Evolutionary conservation across 139 green algal genomes (phyloP).

Genomic region (Zygnema cylindricum): DNA sequence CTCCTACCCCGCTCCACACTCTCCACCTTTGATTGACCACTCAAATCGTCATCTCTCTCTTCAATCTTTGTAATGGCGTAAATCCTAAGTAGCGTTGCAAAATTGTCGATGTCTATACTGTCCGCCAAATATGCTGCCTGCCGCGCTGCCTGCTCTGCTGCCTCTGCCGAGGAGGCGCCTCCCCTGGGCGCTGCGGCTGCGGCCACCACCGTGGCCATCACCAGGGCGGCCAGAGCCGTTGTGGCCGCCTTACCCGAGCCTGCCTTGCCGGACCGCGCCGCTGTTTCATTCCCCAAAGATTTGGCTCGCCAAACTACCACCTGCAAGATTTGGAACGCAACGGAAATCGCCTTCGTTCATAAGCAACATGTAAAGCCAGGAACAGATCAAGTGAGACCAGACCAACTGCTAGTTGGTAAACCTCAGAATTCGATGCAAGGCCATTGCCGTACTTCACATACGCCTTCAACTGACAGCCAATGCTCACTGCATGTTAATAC

Average conservation of each 20-base stretch:
- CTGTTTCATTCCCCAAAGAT: constrained; percentile 25
- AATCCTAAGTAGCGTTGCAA: background rate
- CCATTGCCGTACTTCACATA: too few species aligned
- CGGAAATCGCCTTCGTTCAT: too few species aligned
- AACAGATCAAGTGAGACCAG: too few species aligned
- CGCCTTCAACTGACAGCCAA: too few species aligned
- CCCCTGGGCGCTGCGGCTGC: background rate
- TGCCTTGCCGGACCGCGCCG: constrained; percentile 1
- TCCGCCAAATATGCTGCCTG: constrained; percentile 14
- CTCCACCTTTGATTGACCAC: background rate
- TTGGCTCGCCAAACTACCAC: constrained; percentile 37
- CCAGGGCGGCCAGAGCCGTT: constrained; percentile 1
- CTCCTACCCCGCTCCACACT: constrained; percentile 7
- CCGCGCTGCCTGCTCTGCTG: background rate
- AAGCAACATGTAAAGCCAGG: too few species aligned
- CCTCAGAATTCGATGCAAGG: too few species aligned
- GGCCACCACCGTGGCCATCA: background rate
- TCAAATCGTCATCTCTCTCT: background rate
- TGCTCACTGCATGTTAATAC: too few species aligned
- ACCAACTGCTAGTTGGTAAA: too few species aligned
- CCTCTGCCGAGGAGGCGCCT: background rate
- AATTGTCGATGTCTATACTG: constrained; percentile 21
- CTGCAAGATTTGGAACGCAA: too few species aligned
- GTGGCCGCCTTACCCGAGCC: constrained; percentile 4
- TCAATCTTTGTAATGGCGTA: background rate